Evolutionary conservation across 2,329 filamentous ascomycete species (phyloP).

Genomic region (Claviceps quebecensis): DNA sequence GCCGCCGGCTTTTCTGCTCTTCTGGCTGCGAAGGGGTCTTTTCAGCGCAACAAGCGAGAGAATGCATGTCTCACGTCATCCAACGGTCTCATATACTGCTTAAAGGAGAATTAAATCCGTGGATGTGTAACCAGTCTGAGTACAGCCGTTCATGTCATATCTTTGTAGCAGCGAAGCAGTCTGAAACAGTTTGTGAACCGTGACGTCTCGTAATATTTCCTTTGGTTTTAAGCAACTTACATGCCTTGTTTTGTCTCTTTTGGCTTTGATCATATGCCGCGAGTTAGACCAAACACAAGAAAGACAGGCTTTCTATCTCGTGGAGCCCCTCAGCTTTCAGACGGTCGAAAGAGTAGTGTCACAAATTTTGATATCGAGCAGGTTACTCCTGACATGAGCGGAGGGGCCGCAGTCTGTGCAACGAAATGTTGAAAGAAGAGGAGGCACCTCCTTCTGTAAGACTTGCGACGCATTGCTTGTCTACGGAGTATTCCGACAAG

Average conservation of each 20-base stretch:
- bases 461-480: not conserved
- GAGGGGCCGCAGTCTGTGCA: not conserved
- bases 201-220: not conserved
- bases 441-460: too few relatives aligned
- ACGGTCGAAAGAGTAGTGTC: not conserved
- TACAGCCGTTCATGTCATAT: not conserved
- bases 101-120: not conserved
- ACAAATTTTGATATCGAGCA: not conserved
- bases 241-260: not conserved
- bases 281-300: not conserved
- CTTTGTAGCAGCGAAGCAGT: not conserved
- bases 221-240: not conserved
- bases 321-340: not conserved
- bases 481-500: not conserved
- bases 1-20: not conserved
- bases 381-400: not conserved
- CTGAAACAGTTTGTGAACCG: not conserved
- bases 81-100: not conserved
- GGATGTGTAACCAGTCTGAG: not conserved
- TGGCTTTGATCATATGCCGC: not conserved
- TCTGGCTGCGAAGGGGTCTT: not conserved
- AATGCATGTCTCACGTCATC: slow-evolving; percentile 3
- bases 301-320: not conserved
- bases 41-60: not conserved
- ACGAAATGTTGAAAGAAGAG: not conserved